These are phyloP conservation scores for Aristolochia contorta DNA, from an alignment of 164 flowering plant genomes.

Conservation along the genomic window DNA sequence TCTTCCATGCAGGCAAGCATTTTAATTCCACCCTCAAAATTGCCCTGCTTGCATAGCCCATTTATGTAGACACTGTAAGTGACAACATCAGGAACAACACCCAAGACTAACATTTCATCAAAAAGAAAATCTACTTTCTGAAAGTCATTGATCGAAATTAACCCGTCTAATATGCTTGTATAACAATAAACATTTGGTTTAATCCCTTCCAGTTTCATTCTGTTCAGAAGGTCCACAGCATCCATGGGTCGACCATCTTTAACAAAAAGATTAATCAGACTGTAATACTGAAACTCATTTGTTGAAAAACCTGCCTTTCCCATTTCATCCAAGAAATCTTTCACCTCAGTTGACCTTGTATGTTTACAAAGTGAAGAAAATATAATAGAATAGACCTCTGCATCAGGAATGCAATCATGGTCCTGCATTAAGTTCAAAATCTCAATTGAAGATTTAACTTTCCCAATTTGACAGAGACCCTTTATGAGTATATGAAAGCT, in stretches of 20 bases:
- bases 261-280: constrained; percentile 48
- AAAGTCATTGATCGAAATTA: constrained; percentile 31
- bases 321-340: constrained; percentile 38
- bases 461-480: constrained; percentile 52
- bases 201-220: constrained; percentile 53
- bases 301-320: constrained; percentile 40
- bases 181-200: constrained; percentile 55
- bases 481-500: constrained; percentile 36
- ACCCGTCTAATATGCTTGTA: constrained; percentile 43
- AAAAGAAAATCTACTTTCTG: constrained; percentile 47
- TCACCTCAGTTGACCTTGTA: constrained; percentile 22
- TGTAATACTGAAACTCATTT: constrained; percentile 26
- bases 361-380: constrained; percentile 35
- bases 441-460: constrained; percentile 40
- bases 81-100: constrained; percentile 58
- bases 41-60: constrained; percentile 55
- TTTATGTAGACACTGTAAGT: constrained; percentile 57
- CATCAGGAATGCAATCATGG: constrained; percentile 43
- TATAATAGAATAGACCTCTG: constrained; percentile 30
- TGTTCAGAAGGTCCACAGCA: constrained; percentile 39
- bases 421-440: constrained; percentile 33
- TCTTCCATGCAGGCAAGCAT: constrained; percentile 53
- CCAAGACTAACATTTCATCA: constrained; percentile 72
- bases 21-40: constrained; percentile 34
- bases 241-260: constrained; percentile 31